Conservation (phyloP, 331 rosid species). For the Rosa hybrid region DNA sequence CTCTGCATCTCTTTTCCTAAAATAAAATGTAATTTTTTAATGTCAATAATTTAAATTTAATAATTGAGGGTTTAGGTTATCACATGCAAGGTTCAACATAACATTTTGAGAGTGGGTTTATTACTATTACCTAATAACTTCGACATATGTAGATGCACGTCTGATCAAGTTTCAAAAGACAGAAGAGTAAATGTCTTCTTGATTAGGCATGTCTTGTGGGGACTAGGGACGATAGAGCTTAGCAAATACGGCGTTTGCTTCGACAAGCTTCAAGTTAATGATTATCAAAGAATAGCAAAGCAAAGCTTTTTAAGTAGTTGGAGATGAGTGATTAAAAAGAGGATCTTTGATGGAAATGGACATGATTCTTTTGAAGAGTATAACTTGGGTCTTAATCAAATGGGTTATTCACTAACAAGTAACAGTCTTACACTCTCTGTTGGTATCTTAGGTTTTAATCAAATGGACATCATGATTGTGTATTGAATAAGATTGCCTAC, state of each 20-base stretch:
- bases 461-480: slow-evolving; percentile 4
- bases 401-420: slow-evolving; percentile 22
- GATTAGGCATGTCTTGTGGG: neutral
- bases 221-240: neutral
- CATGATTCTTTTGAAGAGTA: slow-evolving; percentile 14
- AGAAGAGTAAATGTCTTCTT: too few species aligned
- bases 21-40: too few species aligned
- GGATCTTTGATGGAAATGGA: slow-evolving; percentile 14
- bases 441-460: slow-evolving; percentile 19
- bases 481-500: slow-evolving; percentile 27
- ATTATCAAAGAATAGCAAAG: neutral
- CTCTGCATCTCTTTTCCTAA: too few species aligned
- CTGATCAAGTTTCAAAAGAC: too few species aligned
- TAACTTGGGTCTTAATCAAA: slow-evolving; percentile 40
- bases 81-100: too few species aligned
- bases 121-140: too few species aligned
- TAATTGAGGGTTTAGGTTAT: too few species aligned
- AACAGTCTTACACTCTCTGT: slow-evolving; percentile 4
- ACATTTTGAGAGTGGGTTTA: too few species aligned
- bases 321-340: slow-evolving; percentile 6
- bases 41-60: too few species aligned
- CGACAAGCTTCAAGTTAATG: neutral
- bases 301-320: neutral
- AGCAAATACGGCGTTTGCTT: neutral
- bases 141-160: too few species aligned